phyloP scores from a whole-genome alignment of 2,329 filamentous ascomycete species.

The Fusarium sp. region DNA sequence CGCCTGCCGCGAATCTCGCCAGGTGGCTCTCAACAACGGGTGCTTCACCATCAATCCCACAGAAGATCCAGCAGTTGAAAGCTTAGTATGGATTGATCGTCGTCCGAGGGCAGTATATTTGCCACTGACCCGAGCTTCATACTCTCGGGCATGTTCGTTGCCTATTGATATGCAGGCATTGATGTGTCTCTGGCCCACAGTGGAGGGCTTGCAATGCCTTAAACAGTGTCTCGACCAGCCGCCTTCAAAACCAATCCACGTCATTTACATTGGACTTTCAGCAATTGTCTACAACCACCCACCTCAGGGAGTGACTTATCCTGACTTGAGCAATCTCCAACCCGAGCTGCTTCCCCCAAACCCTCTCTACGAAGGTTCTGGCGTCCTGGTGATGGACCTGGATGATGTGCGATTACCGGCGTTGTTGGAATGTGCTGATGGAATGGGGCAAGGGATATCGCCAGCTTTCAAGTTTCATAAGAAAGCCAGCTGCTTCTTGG shows the following conservation, averaged over 20 bases:
- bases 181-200: neutral
- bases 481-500: neutral
- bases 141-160: neutral
- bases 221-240: neutral
- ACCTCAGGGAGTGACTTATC: neutral
- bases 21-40: neutral
- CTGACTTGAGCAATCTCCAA: neutral
- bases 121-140: neutral
- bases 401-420: conserved; percentile 8
- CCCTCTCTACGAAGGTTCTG: neutral
- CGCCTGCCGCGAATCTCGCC: neutral
- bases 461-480: neutral
- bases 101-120: neutral
- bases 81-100: neutral
- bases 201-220: neutral
- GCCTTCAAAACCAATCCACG: neutral
- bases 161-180: neutral
- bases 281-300: neutral
- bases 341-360: neutral
- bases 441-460: neutral
- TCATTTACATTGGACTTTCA: neutral
- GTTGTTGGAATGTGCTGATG: conserved; percentile 3
- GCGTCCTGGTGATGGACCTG: neutral
- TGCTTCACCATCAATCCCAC: neutral
- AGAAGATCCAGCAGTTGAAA: neutral